A percentile compares a stretch with the other conserved stretches of the same genome.
Conservation (phyloP, 257 asterid species). For the Primulina eburnea region DNA sequence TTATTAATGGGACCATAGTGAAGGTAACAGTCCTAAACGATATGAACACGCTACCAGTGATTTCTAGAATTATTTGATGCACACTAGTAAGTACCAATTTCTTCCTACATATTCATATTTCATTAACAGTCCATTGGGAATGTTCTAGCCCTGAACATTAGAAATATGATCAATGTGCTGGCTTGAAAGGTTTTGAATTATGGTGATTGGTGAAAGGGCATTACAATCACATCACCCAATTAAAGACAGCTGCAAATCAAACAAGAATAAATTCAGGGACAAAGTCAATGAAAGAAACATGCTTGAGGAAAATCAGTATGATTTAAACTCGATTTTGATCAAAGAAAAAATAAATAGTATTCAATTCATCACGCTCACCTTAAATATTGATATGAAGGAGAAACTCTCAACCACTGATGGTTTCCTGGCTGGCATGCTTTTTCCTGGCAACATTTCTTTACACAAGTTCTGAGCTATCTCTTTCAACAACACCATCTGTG, state of each 20-base stretch:
- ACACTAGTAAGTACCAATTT: no score
- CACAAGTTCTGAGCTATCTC: slow-evolving; percentile 92
- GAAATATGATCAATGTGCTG: no score
- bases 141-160: no score
- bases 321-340: not conserved
- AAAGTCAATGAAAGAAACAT: slow-evolving; percentile 6
- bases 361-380: slow-evolving; percentile 46
- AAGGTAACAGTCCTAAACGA: no score
- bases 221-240: not conserved
- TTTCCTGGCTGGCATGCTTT: slow-evolving; percentile 50
- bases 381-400: slow-evolving; percentile 59
- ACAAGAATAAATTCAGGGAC: slow-evolving; percentile 12
- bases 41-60: no score
- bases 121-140: no score
- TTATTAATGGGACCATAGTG: no score
- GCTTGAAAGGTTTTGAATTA: not conserved
- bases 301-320: not conserved
- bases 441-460: slow-evolving; percentile 64
- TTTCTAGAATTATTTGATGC: no score
- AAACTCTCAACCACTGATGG: slow-evolving; percentile 41
- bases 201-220: not conserved
- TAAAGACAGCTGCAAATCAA: slow-evolving; percentile 10
- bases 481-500: slow-evolving; percentile 75
- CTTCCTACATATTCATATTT: no score
- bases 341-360: slow-evolving; percentile 19